These are phyloP conservation scores for Pleurostoma richardsiae DNA, from an alignment of 2,329 filamentous ascomycete genomes.

Conservation along the genomic window DNA sequence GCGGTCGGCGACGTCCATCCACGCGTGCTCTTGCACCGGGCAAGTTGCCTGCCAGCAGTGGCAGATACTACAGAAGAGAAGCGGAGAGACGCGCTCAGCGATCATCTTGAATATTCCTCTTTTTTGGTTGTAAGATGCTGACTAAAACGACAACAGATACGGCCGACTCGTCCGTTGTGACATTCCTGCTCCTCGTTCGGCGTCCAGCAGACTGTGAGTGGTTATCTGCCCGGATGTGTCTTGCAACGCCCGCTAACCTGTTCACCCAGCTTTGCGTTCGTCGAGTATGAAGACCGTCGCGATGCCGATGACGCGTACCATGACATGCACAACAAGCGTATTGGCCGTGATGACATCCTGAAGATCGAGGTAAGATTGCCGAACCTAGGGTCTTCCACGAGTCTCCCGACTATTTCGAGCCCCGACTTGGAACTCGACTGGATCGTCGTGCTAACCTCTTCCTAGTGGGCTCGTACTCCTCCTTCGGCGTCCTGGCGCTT, in stretches of 20 bases:
- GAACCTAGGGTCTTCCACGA: constrained; percentile 1
- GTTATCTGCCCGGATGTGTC: not conserved
- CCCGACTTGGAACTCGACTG: not conserved
- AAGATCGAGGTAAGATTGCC: constrained; percentile 81
- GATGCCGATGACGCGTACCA: constrained; percentile 99
- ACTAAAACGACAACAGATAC: constrained; percentile 60
- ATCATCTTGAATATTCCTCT: not conserved
- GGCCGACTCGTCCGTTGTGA: constrained; percentile 97
- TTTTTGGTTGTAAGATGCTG: constrained; percentile 39
- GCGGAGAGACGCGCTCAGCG: not conserved
- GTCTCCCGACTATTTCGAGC: constrained; percentile 2
- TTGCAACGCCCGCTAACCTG: constrained; percentile 3
- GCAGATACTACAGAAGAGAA: constrained; percentile 8
- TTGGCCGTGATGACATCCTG: constrained; percentile 88
- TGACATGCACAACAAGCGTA: constrained; percentile 99
- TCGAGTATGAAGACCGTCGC: constrained; percentile 97
- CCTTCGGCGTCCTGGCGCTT: constrained; percentile 98
- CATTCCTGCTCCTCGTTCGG: constrained; percentile 91
- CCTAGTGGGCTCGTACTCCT: constrained; percentile 96
- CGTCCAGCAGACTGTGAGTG: constrained; percentile 90
- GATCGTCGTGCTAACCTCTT: constrained; percentile 1
- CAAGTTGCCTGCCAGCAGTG: constrained; percentile 28
- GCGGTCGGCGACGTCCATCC: constrained; percentile 30
- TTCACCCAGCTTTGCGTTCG: constrained; percentile 76
- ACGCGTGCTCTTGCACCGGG: constrained; percentile 21